A percentile compares a stretch with the other conserved stretches of the same genome.
Evolutionary conservation across 768 basidiomycete genomes (phyloP).

Genomic region (Boletus huronensis): DNA sequence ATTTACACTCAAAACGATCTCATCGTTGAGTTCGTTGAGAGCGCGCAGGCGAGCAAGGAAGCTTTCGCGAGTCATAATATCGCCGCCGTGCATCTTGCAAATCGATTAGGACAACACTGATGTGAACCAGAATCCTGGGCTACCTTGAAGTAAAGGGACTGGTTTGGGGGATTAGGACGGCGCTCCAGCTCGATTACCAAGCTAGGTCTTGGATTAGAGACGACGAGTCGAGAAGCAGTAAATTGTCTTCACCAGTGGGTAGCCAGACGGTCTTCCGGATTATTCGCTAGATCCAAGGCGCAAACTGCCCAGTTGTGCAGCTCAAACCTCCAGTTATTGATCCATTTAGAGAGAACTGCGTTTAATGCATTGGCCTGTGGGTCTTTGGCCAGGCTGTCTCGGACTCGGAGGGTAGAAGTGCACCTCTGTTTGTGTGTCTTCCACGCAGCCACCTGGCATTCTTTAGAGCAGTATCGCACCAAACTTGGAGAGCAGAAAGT

Average conservation of each 20-base stretch:
- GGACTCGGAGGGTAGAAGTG: constrained; percentile 10
- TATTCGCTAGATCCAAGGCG: constrained; percentile 29
- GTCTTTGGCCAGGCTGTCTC: constrained; percentile 13
- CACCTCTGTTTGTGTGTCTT: constrained; percentile 26
- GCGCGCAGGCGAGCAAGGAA: constrained; percentile 16
- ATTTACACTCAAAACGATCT: constrained; percentile 18
- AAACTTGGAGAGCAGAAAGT: constrained; percentile 9
- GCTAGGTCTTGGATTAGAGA: constrained; percentile 7
- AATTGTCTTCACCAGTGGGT: constrained; percentile 19
- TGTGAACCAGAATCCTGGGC: neutral
- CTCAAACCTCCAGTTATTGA: constrained; percentile 22
- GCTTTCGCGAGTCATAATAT: constrained; percentile 19
- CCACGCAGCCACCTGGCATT: constrained; percentile 31
- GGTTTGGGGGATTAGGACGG: constrained; percentile 14
- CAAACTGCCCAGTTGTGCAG: constrained; percentile 16
- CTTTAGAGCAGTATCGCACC: constrained; percentile 31
- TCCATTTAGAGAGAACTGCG: constrained; percentile 24
- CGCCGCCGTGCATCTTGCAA: constrained; percentile 24
- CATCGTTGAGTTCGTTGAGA: constrained; percentile 10
- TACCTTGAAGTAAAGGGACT: constrained; percentile 23
- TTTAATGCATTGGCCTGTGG: constrained; percentile 17
- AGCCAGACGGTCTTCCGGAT: constrained; percentile 23
- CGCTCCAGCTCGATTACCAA: constrained; percentile 22
- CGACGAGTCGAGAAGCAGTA: neutral
- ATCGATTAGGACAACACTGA: neutral